Evolutionary conservation across 2,329 filamentous ascomycete species (phyloP).

Genomic region (Plectosphaerella plurivora): DNA sequence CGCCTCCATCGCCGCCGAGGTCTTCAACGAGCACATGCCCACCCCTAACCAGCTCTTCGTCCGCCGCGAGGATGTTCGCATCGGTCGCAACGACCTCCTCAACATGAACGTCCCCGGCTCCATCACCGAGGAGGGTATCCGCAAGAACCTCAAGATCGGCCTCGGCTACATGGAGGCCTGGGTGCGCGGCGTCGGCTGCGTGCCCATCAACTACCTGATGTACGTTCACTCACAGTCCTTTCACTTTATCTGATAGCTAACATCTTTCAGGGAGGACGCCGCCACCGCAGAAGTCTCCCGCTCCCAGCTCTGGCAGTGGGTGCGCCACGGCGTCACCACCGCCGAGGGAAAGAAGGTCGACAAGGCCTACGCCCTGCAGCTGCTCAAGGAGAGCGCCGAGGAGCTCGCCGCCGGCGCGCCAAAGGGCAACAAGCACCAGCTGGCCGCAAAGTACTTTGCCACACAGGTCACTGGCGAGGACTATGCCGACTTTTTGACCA

Average conservation of each 20-base stretch:
- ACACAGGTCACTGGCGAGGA: constrained; percentile 94
- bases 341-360: constrained; percentile 88
- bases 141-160: constrained; percentile 96
- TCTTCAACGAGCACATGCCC: constrained; percentile 93
- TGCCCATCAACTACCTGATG: constrained; percentile 98
- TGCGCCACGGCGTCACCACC: constrained; percentile 67
- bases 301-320: constrained; percentile 96
- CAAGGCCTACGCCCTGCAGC: constrained; percentile 82
- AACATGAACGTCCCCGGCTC: constrained; percentile 97
- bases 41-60: constrained; percentile 85
- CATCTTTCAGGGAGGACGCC: constrained; percentile 68
- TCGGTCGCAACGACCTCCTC: constrained; percentile 83
- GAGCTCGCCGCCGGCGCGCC: constrained; percentile 68
- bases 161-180: constrained; percentile 98
- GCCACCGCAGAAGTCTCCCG: constrained; percentile 95
- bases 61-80: constrained; percentile 81
- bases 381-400: constrained; percentile 82
- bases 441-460: constrained; percentile 90
- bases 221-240: constrained; percentile 25
- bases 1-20: constrained; percentile 72
- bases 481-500: constrained; percentile 92
- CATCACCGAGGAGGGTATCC: constrained; percentile 90
- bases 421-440: constrained; percentile 85
- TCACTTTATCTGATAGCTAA: not conserved
- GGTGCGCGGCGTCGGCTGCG: constrained; percentile 90